Evolutionary conservation across 2,329 filamentous ascomycete species (phyloP), one percentile per base, ranked within the genome.

Genomic region (Pseudodiploospora longispora): DNA sequence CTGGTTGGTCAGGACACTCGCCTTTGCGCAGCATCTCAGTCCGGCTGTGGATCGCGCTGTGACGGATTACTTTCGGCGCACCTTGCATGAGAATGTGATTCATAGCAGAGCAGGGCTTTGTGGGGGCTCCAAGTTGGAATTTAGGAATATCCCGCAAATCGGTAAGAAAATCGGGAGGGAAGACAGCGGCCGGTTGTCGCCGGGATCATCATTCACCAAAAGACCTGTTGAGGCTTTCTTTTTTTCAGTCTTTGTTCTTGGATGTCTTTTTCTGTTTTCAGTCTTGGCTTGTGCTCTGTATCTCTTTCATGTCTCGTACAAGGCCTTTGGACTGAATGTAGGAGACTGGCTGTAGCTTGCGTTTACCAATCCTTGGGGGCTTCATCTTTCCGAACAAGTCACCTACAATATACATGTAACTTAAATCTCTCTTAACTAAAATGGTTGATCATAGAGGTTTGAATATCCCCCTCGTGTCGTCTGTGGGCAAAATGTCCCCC

Each of bases 61-160:
- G 5, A 52, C 58, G 30, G 31, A 46, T 4, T 55, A 60, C 36
- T 58, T 55, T 32, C 51, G 55, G 33, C 34, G 40, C 2, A 40
- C 47, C 3, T 46, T 66, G 6, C 57, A 65, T 39, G 38, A 47
- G 7, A 53, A 50, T 5, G 49, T 65, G 4, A 59, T 64, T 9
- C 42, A 55, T 19, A 59, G 59, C 27, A 46, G 43, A 29, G 42
- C 44, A 10, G 55, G 58, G 2, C 52, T 62, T 3, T 52, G 47
- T 9, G 55, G 55, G 3, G 53, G 52, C 4, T 61, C 57, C 1
- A 58, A 55, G 27, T 55, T 65, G 39, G 55, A 59, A 29, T 64
- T 65, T 46, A 63, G 61, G 47, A 52, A 65, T 40, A 44, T 64
- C 0, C 62, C 62, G 6, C 43, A 35, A 35, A 34, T 53, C 27